Evolutionary conservation across 148 eudicot genomes (phyloP), one percentile per base, ranked within the genome.

Genomic region (Nepenthes mirabilis): DNA sequence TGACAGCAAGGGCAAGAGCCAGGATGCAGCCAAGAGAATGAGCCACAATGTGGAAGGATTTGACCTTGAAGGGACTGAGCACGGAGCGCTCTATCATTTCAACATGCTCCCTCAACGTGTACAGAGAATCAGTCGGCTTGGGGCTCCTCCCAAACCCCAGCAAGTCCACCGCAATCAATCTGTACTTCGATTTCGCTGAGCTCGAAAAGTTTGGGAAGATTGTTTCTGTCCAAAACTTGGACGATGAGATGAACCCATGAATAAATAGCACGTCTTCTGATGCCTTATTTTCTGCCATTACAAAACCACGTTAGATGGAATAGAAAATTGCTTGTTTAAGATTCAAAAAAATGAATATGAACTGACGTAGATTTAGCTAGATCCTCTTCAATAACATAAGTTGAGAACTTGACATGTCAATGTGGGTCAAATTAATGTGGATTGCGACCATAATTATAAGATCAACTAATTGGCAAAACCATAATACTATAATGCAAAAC

Each of bases 101-200:
- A 10, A 91, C 69, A 52, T 91, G 97, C 63, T 91, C 97, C 57
- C 83, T 70, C 14, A 91, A 57, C 1, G 97, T 91, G 70, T 91
- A 91, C 1, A 87, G 59, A 1, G 95, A 91, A 34, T 91, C 96
- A 6, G 68, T 59, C 2, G 97, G 97, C 70, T 91, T 91, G 0
- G 97, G 97, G 65, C 97, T 91, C 73, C 83, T 73, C 55, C 97
- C 97, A 11, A 91, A 91, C 49, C 97, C 97, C 0, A 91, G 74
- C 47, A 91, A 74, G 69, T 91, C 97, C 33, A 91, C 75, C 12
- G 97, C 97, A 2, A 91, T 69, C 0, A 88, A 60, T 2, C 97
- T 61, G 75, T 87, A 91, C 70, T 66, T 80, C 2, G 93, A 78
- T 61, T 82, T 85, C 0, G 90, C 71, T 0, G 79, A 69, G 55